Conservation (phyloP, 2,329 filamentous ascomycete species). For the Alternaria infectoria region DNA sequence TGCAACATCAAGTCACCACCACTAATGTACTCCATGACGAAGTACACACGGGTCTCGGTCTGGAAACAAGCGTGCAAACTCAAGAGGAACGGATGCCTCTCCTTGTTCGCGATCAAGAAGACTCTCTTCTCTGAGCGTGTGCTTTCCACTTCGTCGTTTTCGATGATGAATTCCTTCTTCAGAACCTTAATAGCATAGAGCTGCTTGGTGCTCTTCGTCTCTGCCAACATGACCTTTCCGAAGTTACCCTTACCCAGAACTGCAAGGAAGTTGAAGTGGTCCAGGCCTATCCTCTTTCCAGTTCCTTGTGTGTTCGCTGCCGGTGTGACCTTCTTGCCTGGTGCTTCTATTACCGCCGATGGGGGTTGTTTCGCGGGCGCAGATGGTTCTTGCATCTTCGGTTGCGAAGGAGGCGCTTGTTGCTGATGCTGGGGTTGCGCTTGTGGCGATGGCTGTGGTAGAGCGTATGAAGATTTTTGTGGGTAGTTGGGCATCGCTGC, state of each 20-base stretch:
- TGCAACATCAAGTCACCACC: conserved; percentile 99
- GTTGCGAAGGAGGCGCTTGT: conserved; percentile 54
- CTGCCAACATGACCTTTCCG: conserved; percentile 98
- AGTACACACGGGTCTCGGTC: conserved; percentile 97
- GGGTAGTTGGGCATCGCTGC: conserved; percentile 37
- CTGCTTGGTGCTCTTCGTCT: conserved; percentile 90
- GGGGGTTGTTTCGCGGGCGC: conserved; percentile 44
- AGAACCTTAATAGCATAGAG: conserved; percentile 98
- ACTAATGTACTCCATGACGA: conserved; percentile 99
- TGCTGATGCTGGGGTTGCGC: conserved; percentile 59
- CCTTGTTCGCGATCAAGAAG: conserved; percentile 95
- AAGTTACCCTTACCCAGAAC: conserved; percentile 99
- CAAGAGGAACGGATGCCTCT: conserved; percentile 92
- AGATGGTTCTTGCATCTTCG: conserved; percentile 30
- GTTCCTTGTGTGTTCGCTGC: conserved; percentile 72
- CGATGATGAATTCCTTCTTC: conserved; percentile 99
- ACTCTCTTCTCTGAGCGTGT: conserved; percentile 97
- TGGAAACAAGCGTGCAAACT: conserved; percentile 98
- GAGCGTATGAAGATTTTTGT: conserved; percentile 45
- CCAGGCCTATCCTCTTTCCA: conserved; percentile 86
- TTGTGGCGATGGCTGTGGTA: conserved; percentile 55
- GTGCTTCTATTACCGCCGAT: conserved; percentile 39
- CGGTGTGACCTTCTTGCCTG: conserved; percentile 66
- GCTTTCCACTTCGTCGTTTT: conserved; percentile 98
- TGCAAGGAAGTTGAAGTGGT: conserved; percentile 99